Base-by-base conservation (phyloP, 140 eudicot genomes). In the Flaveria floridana region DNA sequence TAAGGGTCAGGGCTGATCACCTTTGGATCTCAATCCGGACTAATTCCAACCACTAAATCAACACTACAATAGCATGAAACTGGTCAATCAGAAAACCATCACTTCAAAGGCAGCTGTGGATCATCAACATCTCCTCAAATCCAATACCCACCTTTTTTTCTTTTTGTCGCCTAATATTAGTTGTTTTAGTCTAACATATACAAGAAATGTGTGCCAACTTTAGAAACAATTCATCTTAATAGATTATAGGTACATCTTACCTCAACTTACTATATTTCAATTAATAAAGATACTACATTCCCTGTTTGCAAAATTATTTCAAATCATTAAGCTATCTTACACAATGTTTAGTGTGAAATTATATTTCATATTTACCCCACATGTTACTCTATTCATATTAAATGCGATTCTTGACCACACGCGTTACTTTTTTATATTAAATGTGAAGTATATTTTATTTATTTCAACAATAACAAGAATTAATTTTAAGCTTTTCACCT, bases 91-190 rank as follows among this genome's bases (percentile, higher is more conserved):
- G 20, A 66, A 66, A 66, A 65, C 15, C 50, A 39, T 26, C 7
- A 6, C 28, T 65, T 65, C 71, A 51, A 65, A 15, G 26, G 51
- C 71, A 37, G 28, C 28, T 42, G 44, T 18, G 15, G 55, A 42
- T 66, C 72, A 65, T 25, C 70, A 39, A n/a, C 70, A 65, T 65
- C 18, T 65, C 70, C 26, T 65, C 37, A 41, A 37, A 65, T 65
- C 26, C 70, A 65, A 34, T 65, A 30, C 7, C 51, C 51, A 16
- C 39, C 15, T 7, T 65, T 13, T 37, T n/a, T 50, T 50, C 12
- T 34, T 65, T 65, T 65, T 65, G 12, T 71, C 23, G 12, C 6
- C 30, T 65, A 52, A 52, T 20, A 3, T 51, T 51, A 3, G 2
- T 28, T 71, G 46, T 15, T 9, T 28, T 30, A 0, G 65, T 71